These are phyloP conservation scores for Bipolaris cookei DNA, from an alignment of 2,329 filamentous ascomycete species.

Conservation along the genomic window DNA sequence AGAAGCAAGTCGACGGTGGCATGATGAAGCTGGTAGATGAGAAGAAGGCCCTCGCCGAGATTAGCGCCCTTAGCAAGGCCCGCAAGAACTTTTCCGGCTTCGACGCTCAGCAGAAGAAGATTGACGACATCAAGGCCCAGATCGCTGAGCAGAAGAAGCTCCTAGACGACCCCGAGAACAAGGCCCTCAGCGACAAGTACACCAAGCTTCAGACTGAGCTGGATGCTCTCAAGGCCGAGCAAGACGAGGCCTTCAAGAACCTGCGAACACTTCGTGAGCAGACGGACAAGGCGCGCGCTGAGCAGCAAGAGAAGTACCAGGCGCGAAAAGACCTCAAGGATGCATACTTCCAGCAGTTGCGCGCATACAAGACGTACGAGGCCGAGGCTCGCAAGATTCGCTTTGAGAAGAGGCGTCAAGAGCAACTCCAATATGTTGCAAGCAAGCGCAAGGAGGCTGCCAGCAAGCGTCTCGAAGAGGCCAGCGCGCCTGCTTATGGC, in stretches of 20 bases:
- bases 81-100: constrained; percentile 90
- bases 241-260: constrained; percentile 89
- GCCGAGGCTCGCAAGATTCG: constrained; percentile 78
- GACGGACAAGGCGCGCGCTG: constrained; percentile 78
- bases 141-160: constrained; percentile 88
- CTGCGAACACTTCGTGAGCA: constrained; percentile 84
- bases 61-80: constrained; percentile 82
- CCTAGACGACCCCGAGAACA: constrained; percentile 89
- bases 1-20: constrained; percentile 85
- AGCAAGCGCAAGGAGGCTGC: constrained; percentile 78
- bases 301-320: constrained; percentile 85
- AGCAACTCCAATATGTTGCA: constrained; percentile 75
- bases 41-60: constrained; percentile 87
- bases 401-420: constrained; percentile 78
- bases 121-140: constrained; percentile 84
- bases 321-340: constrained; percentile 89
- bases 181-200: constrained; percentile 86
- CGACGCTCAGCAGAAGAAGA: constrained; percentile 84
- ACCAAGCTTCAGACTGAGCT: constrained; percentile 84
- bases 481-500: constrained; percentile 84
- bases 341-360: constrained; percentile 79
- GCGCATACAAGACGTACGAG: constrained; percentile 84
- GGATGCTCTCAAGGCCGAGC: constrained; percentile 87
- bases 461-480: constrained; percentile 77
- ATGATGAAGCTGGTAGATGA: constrained; percentile 96